Conservation (phyloP, 1,284 basidiomycete genomes). For the Marasmius fiardii region DNA sequence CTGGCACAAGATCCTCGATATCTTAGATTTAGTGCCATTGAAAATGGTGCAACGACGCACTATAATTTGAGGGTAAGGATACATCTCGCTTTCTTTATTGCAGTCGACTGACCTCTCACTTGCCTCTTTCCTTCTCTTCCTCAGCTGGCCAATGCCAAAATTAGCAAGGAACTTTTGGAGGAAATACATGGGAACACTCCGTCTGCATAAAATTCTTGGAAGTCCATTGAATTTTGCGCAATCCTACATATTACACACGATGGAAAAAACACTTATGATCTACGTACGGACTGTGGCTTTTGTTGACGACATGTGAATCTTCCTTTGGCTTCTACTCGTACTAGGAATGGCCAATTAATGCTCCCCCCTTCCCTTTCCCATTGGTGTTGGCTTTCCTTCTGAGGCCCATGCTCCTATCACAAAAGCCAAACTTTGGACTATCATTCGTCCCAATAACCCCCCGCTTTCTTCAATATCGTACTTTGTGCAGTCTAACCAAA, state of each 20-base stretch:
- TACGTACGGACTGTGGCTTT: not conserved
- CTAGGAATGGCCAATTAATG: too few relatives aligned
- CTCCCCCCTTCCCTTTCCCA: too few relatives aligned
- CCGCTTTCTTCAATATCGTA: too few relatives aligned
- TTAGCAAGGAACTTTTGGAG: constrained; percentile 54
- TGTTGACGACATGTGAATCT: not conserved
- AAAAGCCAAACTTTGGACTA: too few relatives aligned
- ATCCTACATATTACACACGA: not conserved
- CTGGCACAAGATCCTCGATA: constrained; percentile 80
- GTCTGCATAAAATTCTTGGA: constrained; percentile 14
- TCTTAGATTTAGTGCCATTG: constrained; percentile 74
- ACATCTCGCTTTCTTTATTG: too few relatives aligned
- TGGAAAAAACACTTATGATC: not conserved
- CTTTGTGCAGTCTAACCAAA: too few relatives aligned
- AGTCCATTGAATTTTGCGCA: not conserved
- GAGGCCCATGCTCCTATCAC: too few relatives aligned
- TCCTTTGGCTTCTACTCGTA: not conserved
- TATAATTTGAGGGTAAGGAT: constrained; percentile 75
- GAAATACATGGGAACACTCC: constrained; percentile 57
- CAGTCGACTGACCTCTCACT: not conserved
- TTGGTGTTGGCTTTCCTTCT: too few relatives aligned
- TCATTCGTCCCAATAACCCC: too few relatives aligned
- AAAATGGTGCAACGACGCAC: constrained; percentile 60
- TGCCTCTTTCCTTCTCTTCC: constrained; percentile 2
- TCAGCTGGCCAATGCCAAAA: constrained; percentile 59